Percentiles rank a stretch among this genome's conserved stretches.
These are phyloP conservation scores for Acanthochlamys bracteata DNA, from an alignment of 106 monocot genomes.

Conservation along the genomic window DNA sequence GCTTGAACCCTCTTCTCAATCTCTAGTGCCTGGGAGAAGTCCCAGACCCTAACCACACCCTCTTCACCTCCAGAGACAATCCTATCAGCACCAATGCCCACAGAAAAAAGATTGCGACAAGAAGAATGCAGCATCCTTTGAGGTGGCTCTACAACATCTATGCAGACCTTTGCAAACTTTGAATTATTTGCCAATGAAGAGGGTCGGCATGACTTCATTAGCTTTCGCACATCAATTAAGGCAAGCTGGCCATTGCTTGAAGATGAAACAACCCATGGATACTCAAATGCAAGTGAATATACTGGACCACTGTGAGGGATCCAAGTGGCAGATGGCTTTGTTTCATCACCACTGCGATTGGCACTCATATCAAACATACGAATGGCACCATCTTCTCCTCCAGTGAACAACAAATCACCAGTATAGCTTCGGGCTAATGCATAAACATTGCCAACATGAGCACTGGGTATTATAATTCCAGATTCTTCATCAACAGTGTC, in stretches of 20 bases:
- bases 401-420: constrained; percentile 35
- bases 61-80: constrained; percentile 41
- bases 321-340: constrained; percentile 20
- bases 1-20: constrained; percentile 31
- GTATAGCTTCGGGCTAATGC: constrained; percentile 22
- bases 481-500: constrained; percentile 17
- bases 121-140: constrained; percentile 40
- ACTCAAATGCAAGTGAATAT: constrained; percentile 35
- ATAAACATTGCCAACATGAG: constrained; percentile 22
- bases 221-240: constrained; percentile 31
- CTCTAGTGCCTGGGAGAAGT: constrained; percentile 37
- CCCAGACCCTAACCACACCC: constrained; percentile 34
- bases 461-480: constrained; percentile 7
- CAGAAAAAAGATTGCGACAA: constrained; percentile 28
- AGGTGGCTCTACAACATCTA: constrained; percentile 18
- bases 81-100: constrained; percentile 29
- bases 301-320: constrained; percentile 28
- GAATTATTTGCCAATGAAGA: not conserved
- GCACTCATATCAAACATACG: constrained; percentile 21
- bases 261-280: constrained; percentile 40
- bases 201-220: constrained; percentile 9
- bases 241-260: constrained; percentile 35
- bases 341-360: not conserved
- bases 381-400: constrained; percentile 41
- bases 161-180: not conserved